Percentiles rank a stretch among this genome's conserved stretches.
phyloP scores from a whole-genome alignment of 2,329 filamentous ascomycete genomes.

The Aspergillus unguis region DNA sequence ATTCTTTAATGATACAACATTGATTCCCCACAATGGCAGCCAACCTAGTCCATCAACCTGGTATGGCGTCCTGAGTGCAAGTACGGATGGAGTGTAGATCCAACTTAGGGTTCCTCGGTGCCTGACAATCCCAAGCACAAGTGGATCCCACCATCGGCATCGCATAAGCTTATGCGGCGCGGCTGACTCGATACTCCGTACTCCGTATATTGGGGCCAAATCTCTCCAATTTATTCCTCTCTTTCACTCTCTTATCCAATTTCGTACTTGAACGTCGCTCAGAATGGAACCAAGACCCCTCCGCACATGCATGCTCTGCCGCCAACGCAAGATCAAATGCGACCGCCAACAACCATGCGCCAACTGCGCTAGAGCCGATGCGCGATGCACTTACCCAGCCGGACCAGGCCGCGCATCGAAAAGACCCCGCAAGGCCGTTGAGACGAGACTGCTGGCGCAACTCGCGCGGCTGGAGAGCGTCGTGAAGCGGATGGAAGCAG shows the following conservation, averaged over 20 bases:
- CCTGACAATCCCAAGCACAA: too few relatives aligned
- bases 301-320: constrained; percentile 33
- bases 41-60: too few relatives aligned
- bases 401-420: constrained; percentile 22
- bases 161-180: constrained; percentile 15
- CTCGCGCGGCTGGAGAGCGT: constrained; percentile 55
- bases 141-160: constrained; percentile 2
- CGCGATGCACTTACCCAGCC: constrained; percentile 35
- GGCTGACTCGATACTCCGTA: too few relatives aligned
- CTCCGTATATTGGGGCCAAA: too few relatives aligned
- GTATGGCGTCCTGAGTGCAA: constrained; percentile 19
- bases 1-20: not conserved
- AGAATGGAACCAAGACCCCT: not conserved
- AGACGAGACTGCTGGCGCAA: constrained; percentile 46
- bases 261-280: not conserved
- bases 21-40: too few relatives aligned
- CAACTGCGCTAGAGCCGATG: constrained; percentile 40
- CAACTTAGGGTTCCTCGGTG: not conserved
- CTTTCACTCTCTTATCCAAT: too few relatives aligned
- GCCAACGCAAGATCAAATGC: constrained; percentile 44
- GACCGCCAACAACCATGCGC: constrained; percentile 42
- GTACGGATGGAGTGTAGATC: not conserved
- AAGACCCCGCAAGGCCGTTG: constrained; percentile 10
- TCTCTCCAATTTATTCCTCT: too few relatives aligned
- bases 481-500: constrained; percentile 51